Conservation (phyloP, 441 rosid species). For the Erodium trifolium region DNA sequence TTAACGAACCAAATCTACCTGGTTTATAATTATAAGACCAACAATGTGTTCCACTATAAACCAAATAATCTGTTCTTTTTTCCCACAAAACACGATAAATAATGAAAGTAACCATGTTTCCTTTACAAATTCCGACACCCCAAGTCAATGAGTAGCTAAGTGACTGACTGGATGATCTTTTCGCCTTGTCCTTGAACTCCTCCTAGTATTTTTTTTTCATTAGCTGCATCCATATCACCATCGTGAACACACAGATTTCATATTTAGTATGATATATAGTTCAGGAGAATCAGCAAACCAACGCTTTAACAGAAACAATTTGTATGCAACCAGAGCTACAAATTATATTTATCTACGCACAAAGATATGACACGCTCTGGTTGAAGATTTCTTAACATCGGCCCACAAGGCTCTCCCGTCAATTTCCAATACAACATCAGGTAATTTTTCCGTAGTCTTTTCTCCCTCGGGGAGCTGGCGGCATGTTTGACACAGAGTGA, state of each 20-base stretch:
- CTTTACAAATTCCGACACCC: slow-evolving; percentile 3
- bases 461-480: slow-evolving; percentile 78
- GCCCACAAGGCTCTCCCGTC: slow-evolving; percentile 56
- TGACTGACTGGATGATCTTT: slow-evolving; percentile 7
- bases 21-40: slow-evolving; percentile 3
- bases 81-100: slow-evolving; percentile 4
- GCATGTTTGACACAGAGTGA: slow-evolving; percentile 60
- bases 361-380: slow-evolving; percentile 42
- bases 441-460: slow-evolving; percentile 82
- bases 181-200: slow-evolving; percentile 18
- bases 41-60: neutral
- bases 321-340: slow-evolving; percentile 23
- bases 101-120: neutral
- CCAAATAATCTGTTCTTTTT: slow-evolving; percentile 1
- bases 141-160: neutral
- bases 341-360: slow-evolving; percentile 51
- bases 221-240: slow-evolving; percentile 21
- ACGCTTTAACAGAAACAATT: neutral
- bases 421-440: slow-evolving; percentile 46
- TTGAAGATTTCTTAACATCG: slow-evolving; percentile 14
- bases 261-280: neutral
- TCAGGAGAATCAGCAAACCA: neutral
- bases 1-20: neutral
- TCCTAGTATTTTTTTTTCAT: slow-evolving; percentile 14
- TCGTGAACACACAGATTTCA: too few species aligned